phyloP scores from a whole-genome alignment of 2,329 filamentous ascomycete genomes.

The Fusarium succisae region DNA sequence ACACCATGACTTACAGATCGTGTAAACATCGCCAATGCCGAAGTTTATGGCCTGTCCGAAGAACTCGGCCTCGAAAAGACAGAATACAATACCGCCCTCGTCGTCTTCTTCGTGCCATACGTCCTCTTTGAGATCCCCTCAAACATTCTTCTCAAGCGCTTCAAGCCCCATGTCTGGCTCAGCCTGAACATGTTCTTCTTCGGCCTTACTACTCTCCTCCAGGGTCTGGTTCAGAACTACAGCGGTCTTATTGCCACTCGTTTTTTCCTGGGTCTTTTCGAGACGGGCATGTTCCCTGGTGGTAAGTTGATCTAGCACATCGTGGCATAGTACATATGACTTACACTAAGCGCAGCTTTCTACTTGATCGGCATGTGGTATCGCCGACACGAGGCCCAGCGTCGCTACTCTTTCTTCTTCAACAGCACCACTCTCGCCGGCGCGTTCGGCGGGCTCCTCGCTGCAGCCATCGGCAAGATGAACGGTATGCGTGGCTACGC shows the following conservation, averaged over 20 bases:
- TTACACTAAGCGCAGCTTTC: constrained; percentile 54
- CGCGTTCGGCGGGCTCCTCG: constrained; percentile 87
- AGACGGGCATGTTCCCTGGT: constrained; percentile 75
- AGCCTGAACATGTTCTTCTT: constrained; percentile 87
- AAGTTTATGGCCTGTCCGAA: constrained; percentile 69
- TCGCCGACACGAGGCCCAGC: constrained; percentile 84
- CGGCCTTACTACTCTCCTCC: constrained; percentile 76
- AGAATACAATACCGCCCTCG: constrained; percentile 79
- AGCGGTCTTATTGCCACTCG: constrained; percentile 78
- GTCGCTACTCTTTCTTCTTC: constrained; percentile 95
- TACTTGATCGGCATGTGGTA: constrained; percentile 92
- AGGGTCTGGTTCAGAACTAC: constrained; percentile 83
- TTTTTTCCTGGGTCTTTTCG: constrained; percentile 85
- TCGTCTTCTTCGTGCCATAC: constrained; percentile 86
- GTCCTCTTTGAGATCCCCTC: constrained; percentile 76
- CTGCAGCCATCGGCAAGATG: constrained; percentile 91
- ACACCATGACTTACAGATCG: constrained; percentile 55
- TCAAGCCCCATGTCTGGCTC: constrained; percentile 74
- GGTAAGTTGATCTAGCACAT: constrained; percentile 38
- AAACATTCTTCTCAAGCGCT: constrained; percentile 71
- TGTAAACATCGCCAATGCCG: constrained; percentile 84
- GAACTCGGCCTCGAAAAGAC: constrained; percentile 69
- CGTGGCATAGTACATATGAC: constrained; percentile 49
- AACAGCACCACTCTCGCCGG: constrained; percentile 80
- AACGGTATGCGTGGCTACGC: constrained; percentile 71